Base-by-base conservation (phyloP, 257 asterid species). In the Salvia rosmarinus region DNA sequence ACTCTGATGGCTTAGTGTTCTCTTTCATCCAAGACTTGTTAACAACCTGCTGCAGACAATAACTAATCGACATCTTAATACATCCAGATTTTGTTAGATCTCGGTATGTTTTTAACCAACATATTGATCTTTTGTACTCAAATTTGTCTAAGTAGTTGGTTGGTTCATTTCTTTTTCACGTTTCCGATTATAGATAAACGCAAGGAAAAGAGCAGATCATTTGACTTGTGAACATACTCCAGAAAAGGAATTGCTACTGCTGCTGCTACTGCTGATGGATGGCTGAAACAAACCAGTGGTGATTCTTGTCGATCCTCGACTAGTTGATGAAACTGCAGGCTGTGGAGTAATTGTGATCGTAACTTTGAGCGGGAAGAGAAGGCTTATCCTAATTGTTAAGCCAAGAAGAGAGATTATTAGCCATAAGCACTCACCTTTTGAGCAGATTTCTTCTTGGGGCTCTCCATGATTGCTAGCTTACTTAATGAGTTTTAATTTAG, bases 1-100 rank as follows among this genome's bases (percentile, higher is more conserved):
- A 81, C 39, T 88, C 96, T 56, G 67, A 62, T 3, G 87, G 88
- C 72, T 42, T 86, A 3, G 90, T 84, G 84, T 81, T 88, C 61
- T 88, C 96, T 81, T 82, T 90, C 17, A 67, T 70, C 73, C 77
- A 57, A n/a, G 77, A 63, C 79, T 83, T 83, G 39, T 79, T 75
- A 43, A 67, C 56, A 72, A 17, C 75, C 89, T 82, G 68, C 3
- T 9, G 19, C 9, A 67, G 21, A 14, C 21, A 28, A 28, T 28
- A 55, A 12, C 30, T 51, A 51, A 12, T 51, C 58, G 8, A 28
- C 10, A 57, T 19, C 25, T 9, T 35, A 37, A 42, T 35, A 39
- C 43, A 39, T 12, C 23, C 4, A 7, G 49, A 42, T 10, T 11
- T 42, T 2, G n/a, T 25, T 3, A 25, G 30, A 25, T 25, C n/a